A percentile compares a stretch with the other conserved stretches of the same genome.
phyloP scores from a whole-genome alignment of 257 asterid species.

The Hygrophila difformis region DNA sequence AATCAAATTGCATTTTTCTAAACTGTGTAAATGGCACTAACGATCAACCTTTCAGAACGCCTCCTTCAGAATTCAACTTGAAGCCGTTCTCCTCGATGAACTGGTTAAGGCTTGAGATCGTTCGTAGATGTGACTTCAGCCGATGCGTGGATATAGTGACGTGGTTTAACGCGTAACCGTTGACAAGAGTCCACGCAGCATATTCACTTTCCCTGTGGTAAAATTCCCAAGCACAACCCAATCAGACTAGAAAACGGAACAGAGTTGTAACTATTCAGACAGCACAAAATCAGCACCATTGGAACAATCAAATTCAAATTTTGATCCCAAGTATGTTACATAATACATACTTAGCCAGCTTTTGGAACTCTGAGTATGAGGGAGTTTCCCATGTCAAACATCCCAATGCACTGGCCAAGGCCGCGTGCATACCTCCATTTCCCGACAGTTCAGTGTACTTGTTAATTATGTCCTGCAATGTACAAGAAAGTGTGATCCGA shows the following conservation, averaged over 20 bases:
- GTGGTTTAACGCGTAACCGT: slow-evolving; percentile 81
- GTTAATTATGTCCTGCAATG: slow-evolving; percentile 67
- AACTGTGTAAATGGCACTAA: too few relatives aligned
- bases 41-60: slow-evolving; percentile 85
- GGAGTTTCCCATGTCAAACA: slow-evolving; percentile 90
- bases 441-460: slow-evolving; percentile 60
- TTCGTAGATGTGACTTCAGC: slow-evolving; percentile 55
- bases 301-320: neutral
- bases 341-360: slow-evolving; percentile 50
- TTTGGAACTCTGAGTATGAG: slow-evolving; percentile 59
- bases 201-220: slow-evolving; percentile 96
- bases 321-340: too few relatives aligned
- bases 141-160: slow-evolving; percentile 79
- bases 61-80: slow-evolving; percentile 89
- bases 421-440: slow-evolving; percentile 53
- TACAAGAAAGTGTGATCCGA: neutral
- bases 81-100: slow-evolving; percentile 78
- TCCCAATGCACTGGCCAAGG: slow-evolving; percentile 85
- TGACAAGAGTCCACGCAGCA: slow-evolving; percentile 97
- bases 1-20: neutral
- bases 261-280: neutral
- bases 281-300: too few relatives aligned
- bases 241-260: neutral
- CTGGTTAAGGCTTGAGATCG: slow-evolving; percentile 51
- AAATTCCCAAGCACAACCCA: slow-evolving; percentile 18